Percentiles rank a stretch among this genome's conserved stretches.
Conservation (phyloP, 306 rosid genomes). For the Quercus dentata region DNA sequence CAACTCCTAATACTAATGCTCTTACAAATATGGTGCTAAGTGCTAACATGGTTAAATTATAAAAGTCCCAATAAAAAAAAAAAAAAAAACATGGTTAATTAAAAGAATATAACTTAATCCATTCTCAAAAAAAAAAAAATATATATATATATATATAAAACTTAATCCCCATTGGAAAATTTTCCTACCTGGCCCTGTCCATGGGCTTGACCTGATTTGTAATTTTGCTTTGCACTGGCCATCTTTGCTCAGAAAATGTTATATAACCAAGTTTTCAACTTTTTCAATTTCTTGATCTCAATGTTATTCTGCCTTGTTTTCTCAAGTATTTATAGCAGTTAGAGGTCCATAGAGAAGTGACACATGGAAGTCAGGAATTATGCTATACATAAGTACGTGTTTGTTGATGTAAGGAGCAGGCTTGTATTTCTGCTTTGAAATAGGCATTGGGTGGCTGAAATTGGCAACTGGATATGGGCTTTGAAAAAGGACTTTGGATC, state of each 20-base stretch:
- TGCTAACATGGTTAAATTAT: too few relatives aligned
- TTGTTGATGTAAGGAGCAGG: background rate
- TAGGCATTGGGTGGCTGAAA: background rate
- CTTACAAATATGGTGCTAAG: too few relatives aligned
- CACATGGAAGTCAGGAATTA: background rate
- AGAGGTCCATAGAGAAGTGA: background rate
- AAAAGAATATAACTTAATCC: background rate
- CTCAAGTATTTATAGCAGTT: background rate
- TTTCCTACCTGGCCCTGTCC: slow-evolving; percentile 23
- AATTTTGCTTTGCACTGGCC: slow-evolving; percentile 49
- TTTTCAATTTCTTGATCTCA: background rate
- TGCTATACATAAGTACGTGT: background rate
- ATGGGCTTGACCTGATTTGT: slow-evolving; percentile 39
- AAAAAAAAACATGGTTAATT: too few relatives aligned
- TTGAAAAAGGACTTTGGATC: slow-evolving; percentile 7
- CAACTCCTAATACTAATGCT: too few relatives aligned
- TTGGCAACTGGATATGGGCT: background rate
- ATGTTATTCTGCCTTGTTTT: background rate
- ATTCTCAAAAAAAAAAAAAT: too few relatives aligned
- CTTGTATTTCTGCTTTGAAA: slow-evolving; percentile 30
- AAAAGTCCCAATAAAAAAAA: too few relatives aligned
- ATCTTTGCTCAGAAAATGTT: slow-evolving; percentile 22
- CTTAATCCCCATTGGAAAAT: background rate
- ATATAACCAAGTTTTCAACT: background rate
- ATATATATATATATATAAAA: background rate